Base-by-base conservation (phyloP, 139 green algal genomes). In the Parachlorella kessleri region DNA sequence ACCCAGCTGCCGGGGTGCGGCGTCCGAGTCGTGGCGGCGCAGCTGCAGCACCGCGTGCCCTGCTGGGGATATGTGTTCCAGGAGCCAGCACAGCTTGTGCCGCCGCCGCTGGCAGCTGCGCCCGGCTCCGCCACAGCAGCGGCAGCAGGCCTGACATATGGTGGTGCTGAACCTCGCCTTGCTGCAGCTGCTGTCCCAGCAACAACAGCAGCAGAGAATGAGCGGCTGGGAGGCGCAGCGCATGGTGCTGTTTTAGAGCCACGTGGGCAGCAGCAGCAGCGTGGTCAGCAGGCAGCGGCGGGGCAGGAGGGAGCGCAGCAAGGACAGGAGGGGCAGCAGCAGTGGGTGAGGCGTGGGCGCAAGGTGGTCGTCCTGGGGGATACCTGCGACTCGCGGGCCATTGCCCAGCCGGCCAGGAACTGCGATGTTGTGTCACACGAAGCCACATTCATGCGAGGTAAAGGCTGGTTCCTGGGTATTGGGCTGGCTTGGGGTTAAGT, bases 341-440 rank as follows among this genome's bases (percentile, higher is more conserved):
- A 70, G 40, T 78, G 75, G 35, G 75, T 76, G 65, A 72, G 71
- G 63, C 76, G 35, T 0, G 81, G 87, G 9, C 83, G 93, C 26
- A 93, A 97, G 79, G 89, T 96, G n/a, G 90, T 97, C 1, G 83
- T 98, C 5, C 84, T 99, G 75, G 96, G 96, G 0, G 96, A 99
- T 87, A 99, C 96, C 14, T 91, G 92, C 53, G 81, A 95, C 84
- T 94, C 87, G 1, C 14, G 66, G 2, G 77, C 88, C 40, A 94
- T 99, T 9, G 88, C 83, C 0, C 73, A 81, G 0, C 40, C 92
- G 33, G 94, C 90, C 0, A 42, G 72, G 4, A 87, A 85, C 26
- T 84, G 75, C 36, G 94, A 98, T 81, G 37, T 98, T 28, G 39
- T 99, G 18, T 93, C 94, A 0, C 96, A 99, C 77, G 96, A 99